phyloP scores from a whole-genome alignment of 805 yeast genomes.

The Zygotorulaspora florentina region DNA sequence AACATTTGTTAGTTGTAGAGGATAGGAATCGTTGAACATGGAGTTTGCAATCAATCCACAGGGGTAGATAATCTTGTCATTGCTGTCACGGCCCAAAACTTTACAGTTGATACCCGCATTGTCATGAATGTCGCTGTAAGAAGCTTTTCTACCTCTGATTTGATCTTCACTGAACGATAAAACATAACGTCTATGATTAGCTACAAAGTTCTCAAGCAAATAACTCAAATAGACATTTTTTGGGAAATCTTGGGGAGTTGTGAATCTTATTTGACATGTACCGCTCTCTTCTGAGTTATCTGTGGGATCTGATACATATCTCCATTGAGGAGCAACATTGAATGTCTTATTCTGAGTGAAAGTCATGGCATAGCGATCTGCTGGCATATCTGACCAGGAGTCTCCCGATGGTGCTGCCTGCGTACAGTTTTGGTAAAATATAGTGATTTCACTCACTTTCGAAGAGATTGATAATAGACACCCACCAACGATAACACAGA shows the following conservation, averaged over 20 bases:
- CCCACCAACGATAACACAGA: conserved; percentile 88
- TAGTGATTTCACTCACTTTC: conserved; percentile 63
- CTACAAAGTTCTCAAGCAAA: conserved; percentile 81
- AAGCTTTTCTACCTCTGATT: conserved; percentile 68
- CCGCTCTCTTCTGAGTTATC: conserved; percentile 51
- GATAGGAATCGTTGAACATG: conserved; percentile 80
- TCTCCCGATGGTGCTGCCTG: conserved; percentile 42
- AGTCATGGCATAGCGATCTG: conserved; percentile 50
- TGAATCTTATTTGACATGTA: conserved; percentile 69
- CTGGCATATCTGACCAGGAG: conserved; percentile 50
- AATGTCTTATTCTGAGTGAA: conserved; percentile 46
- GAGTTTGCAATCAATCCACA: conserved; percentile 96
- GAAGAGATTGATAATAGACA: conserved; percentile 68
- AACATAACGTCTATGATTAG: conserved; percentile 93
- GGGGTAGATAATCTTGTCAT: conserved; percentile 73
- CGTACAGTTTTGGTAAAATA: conserved; percentile 75
- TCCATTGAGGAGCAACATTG: conserved; percentile 61
- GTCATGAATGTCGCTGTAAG: conserved; percentile 47
- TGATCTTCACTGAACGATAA: conserved; percentile 83
- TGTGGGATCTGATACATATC: conserved; percentile 41
- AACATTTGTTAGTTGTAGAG: conserved; percentile 34
- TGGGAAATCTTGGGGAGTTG: conserved; percentile 64
- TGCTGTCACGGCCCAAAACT: conserved; percentile 51
- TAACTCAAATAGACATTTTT: conserved; percentile 77
- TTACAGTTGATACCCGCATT: conserved; percentile 53